Conservation (phyloP, 805 yeast genomes). For the Isabelozyma pseudorhagii region DNA sequence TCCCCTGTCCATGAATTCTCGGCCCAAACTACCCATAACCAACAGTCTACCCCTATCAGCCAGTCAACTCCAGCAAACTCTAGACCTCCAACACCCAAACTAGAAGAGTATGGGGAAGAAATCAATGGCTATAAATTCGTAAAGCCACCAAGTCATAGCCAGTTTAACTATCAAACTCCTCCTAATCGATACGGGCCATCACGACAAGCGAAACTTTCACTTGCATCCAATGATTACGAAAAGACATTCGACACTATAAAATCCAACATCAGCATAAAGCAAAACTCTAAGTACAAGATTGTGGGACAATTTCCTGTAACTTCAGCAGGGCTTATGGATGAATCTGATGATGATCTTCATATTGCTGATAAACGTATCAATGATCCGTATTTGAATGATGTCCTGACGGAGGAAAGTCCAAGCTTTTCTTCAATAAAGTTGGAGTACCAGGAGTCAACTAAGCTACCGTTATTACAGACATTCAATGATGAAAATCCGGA, state of each 20-base stretch:
- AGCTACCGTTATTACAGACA: slow-evolving; percentile 7
- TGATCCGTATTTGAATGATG: slow-evolving; percentile 23
- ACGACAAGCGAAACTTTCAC: slow-evolving; percentile 21
- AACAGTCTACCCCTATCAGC: slow-evolving; percentile 35
- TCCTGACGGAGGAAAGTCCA: slow-evolving; percentile 2
- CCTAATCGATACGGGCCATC: slow-evolving; percentile 6
- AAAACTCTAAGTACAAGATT: slow-evolving; percentile 16
- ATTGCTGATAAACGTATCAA: slow-evolving; percentile 37
- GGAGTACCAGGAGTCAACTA: slow-evolving; percentile 11
- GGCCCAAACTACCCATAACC: background rate
- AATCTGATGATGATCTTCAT: slow-evolving; percentile 27
- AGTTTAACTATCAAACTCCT: slow-evolving; percentile 17
- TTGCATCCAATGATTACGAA: slow-evolving; percentile 10
- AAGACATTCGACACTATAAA: background rate
- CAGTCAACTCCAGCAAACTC: slow-evolving; percentile 44
- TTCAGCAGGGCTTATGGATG: slow-evolving; percentile 33
- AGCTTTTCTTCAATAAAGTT: slow-evolving; percentile 2
- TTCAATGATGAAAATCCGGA: slow-evolving; percentile 10
- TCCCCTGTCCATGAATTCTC: slow-evolving; percentile 1
- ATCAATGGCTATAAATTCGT: slow-evolving; percentile 45
- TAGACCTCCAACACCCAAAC: slow-evolving; percentile 20
- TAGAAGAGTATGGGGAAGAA: slow-evolving; percentile 33
- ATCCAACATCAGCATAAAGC: background rate
- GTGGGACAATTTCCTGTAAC: slow-evolving; percentile 30
- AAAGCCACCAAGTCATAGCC: slow-evolving; percentile 16